Evolutionary conservation across 2,329 filamentous ascomycete species (phyloP), one percentile per base, ranked within the genome.

Genomic region (Aspergillus neotritici): DNA sequence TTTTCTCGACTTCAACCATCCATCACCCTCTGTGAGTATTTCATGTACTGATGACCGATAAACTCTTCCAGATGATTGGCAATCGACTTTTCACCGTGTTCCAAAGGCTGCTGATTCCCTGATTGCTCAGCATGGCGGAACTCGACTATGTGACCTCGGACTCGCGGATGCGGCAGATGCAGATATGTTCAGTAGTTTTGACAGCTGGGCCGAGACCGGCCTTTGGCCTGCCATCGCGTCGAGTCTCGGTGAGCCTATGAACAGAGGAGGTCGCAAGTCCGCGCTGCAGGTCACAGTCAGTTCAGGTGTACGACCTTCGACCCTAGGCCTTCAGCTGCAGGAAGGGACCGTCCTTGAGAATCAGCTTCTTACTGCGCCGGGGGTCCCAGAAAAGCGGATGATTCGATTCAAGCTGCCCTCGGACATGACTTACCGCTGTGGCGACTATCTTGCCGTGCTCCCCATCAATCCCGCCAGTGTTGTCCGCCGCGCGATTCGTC

Each of bases 391-490:
- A 31, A 88, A 87, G 69, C 76, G 78, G 16, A 75, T 83, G 49
- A 76, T 87, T 14, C 79, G 80, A 49, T 79, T 89, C 29, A 76
- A 79, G 47, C 72, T 91, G 1, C 86, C 86, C 0, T 76, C 72
- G 0, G 78, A 76, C 39, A 73, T 80, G 71, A 75, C 73, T 0
- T 91, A 90, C 64, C 74, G 77, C 31, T 77, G 83, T 2, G 87
- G 86, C 11, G 86, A 91, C 58, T 91, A 93, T 59, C 74, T 91
- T 0, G 83, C 84, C 0, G 72, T 89, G 2, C 69, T 89, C 1
- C 86, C 86, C 0, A 66, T 86, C 25, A 91, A 91, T 60, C 79
- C 80, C 1, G 72, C 73, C 35, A 66, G 74, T 25, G 79, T 71
- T 8, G 77, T 90, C 3, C 72, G 74, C 4, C 74, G 84, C 7